phyloP scores from a whole-genome alignment of 2,329 filamentous ascomycete species.

The Diaporthe sp. region DNA sequence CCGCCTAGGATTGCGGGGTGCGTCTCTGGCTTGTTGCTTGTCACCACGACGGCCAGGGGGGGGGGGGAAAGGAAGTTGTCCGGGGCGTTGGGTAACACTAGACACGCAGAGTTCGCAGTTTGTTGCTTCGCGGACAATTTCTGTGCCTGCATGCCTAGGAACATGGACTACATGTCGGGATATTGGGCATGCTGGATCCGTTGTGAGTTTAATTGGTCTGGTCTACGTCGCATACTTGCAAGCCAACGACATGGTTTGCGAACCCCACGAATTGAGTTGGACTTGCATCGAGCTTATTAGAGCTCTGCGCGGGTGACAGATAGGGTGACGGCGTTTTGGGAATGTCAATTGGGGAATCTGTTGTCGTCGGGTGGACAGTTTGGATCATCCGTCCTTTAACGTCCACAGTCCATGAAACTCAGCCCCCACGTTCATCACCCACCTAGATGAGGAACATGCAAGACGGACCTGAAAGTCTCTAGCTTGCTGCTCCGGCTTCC shows the following conservation, averaged over 20 bases:
- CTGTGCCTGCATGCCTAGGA: slow-evolving; percentile 1
- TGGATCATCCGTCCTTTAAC: background rate
- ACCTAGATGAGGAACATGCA: slow-evolving; percentile 36
- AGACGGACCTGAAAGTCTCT: slow-evolving; percentile 37
- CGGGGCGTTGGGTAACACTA: slow-evolving; percentile 19
- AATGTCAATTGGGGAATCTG: background rate
- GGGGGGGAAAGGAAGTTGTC: slow-evolving; percentile 12
- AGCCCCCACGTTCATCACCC: slow-evolving; percentile 35
- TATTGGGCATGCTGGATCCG: background rate
- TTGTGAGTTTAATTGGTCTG: background rate
- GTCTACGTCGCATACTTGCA: background rate
- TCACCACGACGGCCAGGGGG: background rate
- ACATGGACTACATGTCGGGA: background rate
- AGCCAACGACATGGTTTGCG: background rate
- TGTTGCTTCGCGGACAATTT: slow-evolving; percentile 15
- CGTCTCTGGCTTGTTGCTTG: slow-evolving; percentile 33
- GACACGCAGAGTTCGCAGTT: slow-evolving; percentile 19
- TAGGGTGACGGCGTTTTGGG: background rate
- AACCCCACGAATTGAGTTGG: slow-evolving; percentile 20
- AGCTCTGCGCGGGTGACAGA: background rate
- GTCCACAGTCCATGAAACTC: background rate
- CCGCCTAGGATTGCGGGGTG: slow-evolving; percentile 37
- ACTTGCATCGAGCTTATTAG: slow-evolving; percentile 21
- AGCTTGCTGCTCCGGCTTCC: slow-evolving; percentile 18
- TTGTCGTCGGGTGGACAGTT: background rate